These are phyloP conservation scores for Ajuga reptans DNA, from an alignment of 305 asterid genomes.

Conservation along the genomic window DNA sequence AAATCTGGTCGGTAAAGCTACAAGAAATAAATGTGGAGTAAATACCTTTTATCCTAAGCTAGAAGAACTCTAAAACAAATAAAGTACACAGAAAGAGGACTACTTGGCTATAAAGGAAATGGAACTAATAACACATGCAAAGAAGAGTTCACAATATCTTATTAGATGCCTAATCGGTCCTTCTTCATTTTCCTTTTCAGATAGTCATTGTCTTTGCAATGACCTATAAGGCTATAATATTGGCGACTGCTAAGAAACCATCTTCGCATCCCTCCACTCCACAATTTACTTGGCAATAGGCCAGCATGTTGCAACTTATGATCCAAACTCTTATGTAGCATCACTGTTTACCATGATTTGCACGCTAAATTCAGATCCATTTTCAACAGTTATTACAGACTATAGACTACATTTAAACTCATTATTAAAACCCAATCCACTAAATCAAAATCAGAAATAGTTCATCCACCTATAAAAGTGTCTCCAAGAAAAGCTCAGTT, in stretches of 20 bases:
- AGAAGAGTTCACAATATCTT: background rate
- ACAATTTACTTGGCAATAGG: background rate
- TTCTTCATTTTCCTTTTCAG: background rate
- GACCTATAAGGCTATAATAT: background rate
- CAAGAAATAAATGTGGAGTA: background rate
- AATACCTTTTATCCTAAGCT: constrained; percentile 1
- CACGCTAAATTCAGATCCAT: background rate
- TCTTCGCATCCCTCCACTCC: background rate
- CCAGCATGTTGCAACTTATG: background rate
- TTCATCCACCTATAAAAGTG: background rate
- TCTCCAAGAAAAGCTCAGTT: background rate
- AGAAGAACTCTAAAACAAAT: background rate
- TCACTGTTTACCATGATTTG: constrained; percentile 8
- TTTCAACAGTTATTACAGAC: background rate
- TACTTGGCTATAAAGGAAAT: background rate
- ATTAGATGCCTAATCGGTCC: background rate
- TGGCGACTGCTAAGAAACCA: constrained; percentile 4
- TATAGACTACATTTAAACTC: background rate
- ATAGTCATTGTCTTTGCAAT: constrained; percentile 5
- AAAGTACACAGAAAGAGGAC: background rate
- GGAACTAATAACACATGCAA: background rate
- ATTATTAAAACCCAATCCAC: background rate
- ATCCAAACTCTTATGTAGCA: constrained; percentile 12
- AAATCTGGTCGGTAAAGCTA: constrained; percentile 1
- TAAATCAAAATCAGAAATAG: background rate